Evolutionary conservation across 345 rosid species (phyloP).

Genomic region (Hypericum androsaemum): DNA sequence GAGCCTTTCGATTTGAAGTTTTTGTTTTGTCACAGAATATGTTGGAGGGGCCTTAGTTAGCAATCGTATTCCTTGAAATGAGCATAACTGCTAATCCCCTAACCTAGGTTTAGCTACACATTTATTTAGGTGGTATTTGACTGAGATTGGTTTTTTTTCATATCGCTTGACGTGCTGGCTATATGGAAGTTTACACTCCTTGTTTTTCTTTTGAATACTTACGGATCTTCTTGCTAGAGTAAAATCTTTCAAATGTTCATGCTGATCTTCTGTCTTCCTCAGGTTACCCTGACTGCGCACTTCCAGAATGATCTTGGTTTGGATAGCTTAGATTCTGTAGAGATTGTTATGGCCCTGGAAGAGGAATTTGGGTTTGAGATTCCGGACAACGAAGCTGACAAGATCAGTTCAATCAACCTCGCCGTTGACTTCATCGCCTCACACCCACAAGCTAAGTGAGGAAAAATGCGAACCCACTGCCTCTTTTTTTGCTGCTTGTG

Average conservation of each 20-base stretch:
- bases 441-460: slow-evolving; percentile 88
- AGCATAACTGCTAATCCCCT: too few relatives aligned
- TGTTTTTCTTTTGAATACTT: too few relatives aligned
- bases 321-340: slow-evolving; percentile 88
- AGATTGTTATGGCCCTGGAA: slow-evolving; percentile 93
- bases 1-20: too few relatives aligned
- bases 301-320: slow-evolving; percentile 88
- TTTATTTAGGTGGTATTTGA: too few relatives aligned
- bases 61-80: too few relatives aligned
- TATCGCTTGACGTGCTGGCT: too few relatives aligned
- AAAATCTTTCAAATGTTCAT: not conserved
- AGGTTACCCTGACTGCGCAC: slow-evolving; percentile 74
- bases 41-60: too few relatives aligned
- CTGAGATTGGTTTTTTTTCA: too few relatives aligned
- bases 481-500: too few relatives aligned
- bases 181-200: too few relatives aligned
- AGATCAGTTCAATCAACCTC: slow-evolving; percentile 47
- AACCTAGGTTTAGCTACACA: too few relatives aligned
- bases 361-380: slow-evolving; percentile 94
- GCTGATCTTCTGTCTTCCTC: slow-evolving; percentile 1
- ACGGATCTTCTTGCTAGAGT: not conserved
- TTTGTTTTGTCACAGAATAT: too few relatives aligned
- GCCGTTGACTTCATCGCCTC: slow-evolving; percentile 86
- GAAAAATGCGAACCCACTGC: not conserved
- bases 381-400: slow-evolving; percentile 89